Evolutionary conservation across 441 rosid genomes (phyloP).

Genomic region (Populus hybrid): DNA sequence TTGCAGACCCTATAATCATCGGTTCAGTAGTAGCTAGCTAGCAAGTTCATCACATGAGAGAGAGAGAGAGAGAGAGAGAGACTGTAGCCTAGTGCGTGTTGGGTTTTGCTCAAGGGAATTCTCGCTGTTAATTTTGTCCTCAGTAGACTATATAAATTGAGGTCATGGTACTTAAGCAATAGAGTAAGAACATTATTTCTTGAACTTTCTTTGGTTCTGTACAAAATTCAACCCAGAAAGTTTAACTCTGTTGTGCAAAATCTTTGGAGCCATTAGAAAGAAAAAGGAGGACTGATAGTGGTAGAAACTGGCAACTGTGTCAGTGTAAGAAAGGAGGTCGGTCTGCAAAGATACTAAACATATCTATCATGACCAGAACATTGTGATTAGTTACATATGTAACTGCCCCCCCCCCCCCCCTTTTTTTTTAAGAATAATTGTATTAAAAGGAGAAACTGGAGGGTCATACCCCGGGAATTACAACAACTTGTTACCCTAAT

Average conservation of each 20-base stretch:
- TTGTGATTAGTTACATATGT: not conserved
- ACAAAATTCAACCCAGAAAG: not conserved
- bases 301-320: conserved; percentile 4
- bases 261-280: not conserved
- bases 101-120: not conserved
- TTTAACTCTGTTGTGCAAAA: not conserved
- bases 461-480: too few relatives aligned
- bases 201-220: not conserved
- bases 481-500: too few relatives aligned
- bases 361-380: not conserved
- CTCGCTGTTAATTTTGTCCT: too few relatives aligned
- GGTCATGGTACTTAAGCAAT: too few relatives aligned
- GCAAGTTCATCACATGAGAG: conserved; percentile 26
- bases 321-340: not conserved
- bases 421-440: too few relatives aligned
- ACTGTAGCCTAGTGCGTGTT: not conserved
- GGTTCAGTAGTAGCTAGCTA: conserved; percentile 2
- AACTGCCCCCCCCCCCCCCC: too few relatives aligned
- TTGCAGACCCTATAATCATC: conserved; percentile 20
- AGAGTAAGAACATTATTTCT: not conserved
- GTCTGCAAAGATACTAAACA: not conserved
- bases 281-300: not conserved
- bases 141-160: too few relatives aligned
- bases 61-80: not conserved
- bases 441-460: too few relatives aligned